A percentile compares a stretch with the other conserved stretches of the same genome.
These are phyloP conservation scores for Serendipita sp. DNA, from an alignment of 1,284 basidiomycete species.

Conservation along the genomic window DNA sequence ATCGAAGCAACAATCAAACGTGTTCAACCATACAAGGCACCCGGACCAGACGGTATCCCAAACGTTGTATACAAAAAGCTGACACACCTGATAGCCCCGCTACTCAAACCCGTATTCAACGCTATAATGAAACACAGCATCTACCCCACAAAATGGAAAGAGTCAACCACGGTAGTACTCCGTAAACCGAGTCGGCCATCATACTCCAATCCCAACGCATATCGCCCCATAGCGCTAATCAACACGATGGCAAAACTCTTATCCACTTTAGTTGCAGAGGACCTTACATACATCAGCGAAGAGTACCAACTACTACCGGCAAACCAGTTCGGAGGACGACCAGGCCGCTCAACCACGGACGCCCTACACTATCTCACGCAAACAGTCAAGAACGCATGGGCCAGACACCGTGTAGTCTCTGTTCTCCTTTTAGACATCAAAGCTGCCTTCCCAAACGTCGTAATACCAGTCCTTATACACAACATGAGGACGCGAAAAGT, in stretches of 20 bases:
- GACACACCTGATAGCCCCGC: not conserved
- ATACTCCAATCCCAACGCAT: constrained; percentile 12
- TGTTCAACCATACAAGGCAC: constrained; percentile 13
- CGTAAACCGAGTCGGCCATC: constrained; percentile 11
- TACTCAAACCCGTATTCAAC: not conserved
- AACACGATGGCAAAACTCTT: constrained; percentile 5
- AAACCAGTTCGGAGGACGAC: constrained; percentile 7
- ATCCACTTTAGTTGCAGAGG: not conserved
- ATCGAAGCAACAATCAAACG: constrained; percentile 6
- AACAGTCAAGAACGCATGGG: constrained; percentile 3
- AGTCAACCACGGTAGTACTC: not conserved
- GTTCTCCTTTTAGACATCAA: constrained; percentile 3
- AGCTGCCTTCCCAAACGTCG: constrained; percentile 7
- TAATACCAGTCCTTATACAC: constrained; percentile 5
- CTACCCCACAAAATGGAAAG: not conserved
- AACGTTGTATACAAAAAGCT: constrained; percentile 5
- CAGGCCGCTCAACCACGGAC: constrained; percentile 5
- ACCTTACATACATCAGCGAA: not conserved
- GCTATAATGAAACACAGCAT: not conserved
- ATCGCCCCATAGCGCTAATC: constrained; percentile 14
- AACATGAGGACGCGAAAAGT: constrained; percentile 10
- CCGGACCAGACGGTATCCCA: constrained; percentile 13
- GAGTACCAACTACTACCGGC: not conserved
- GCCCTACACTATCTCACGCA: constrained; percentile 3
- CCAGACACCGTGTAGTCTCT: not conserved